Evolutionary conservation across 768 basidiomycete genomes (phyloP).

Genomic region (Auricularia sp.): DNA sequence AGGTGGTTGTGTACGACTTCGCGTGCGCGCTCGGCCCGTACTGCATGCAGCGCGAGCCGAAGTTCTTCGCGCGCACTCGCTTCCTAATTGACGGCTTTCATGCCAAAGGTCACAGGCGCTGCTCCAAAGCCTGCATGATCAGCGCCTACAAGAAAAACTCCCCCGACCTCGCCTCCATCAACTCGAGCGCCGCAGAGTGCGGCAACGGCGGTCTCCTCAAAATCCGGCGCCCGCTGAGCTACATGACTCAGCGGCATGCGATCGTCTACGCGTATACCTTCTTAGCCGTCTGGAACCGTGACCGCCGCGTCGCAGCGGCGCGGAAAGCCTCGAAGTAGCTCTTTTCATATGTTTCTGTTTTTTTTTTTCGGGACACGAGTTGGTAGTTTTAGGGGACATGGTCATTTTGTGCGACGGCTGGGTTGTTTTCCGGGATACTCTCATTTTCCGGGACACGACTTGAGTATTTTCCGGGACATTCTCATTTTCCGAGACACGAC

Average conservation of each 20-base stretch:
- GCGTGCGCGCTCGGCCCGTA: slow-evolving; percentile 23
- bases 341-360: no score
- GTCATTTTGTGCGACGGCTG: no score
- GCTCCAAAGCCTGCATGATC: slow-evolving; percentile 20
- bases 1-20: slow-evolving; percentile 8
- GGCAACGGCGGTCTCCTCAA: slow-evolving; percentile 5
- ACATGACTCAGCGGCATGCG: slow-evolving; percentile 20
- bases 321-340: no score
- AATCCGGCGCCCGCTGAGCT: slow-evolving; percentile 22
- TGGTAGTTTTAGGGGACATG: no score
- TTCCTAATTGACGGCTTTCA: slow-evolving; percentile 9
- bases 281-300: background rate
- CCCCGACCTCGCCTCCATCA: slow-evolving; percentile 17
- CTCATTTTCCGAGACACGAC: no score
- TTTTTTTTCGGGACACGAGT: no score
- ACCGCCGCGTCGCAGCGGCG: background rate
- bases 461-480: no score
- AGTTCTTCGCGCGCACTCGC: slow-evolving; percentile 23
- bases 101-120: slow-evolving; percentile 10
- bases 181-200: slow-evolving; percentile 20
- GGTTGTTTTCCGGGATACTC: no score
- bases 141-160: slow-evolving; percentile 19
- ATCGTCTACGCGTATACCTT: slow-evolving; percentile 19
- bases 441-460: no score
- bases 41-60: slow-evolving; percentile 19